Evolutionary conservation across 305 asterid species (phyloP), one percentile per base, ranked within the genome.

Genomic region (Coffea humblotiana): DNA sequence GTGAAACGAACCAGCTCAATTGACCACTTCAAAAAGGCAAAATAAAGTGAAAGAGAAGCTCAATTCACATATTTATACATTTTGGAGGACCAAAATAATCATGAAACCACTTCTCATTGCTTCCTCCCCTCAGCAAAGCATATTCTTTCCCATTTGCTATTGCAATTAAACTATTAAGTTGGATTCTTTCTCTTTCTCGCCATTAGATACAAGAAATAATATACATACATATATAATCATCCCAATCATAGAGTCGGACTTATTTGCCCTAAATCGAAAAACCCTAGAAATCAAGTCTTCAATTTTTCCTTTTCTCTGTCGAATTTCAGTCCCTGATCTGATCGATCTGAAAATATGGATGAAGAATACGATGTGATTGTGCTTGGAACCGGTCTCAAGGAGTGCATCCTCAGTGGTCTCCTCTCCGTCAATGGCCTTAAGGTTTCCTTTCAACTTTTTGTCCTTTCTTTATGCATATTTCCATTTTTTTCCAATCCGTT

Each of bases 401-500:
- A 94, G 89, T 94, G 98, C 89, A 94, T 95, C 88, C 99, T 95
- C 89, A 95, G 98, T 85, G 99, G 98, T 81, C 98, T 95, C 78
- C 97, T 95, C 75, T 95, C 99, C 63, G 99, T 95, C 77, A 97
- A 93, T 80, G 97, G 99, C 79, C 97, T 93, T 40, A 95, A 95
- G 96, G 99, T 95, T 77, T 49, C 8, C 21, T 70, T 74, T 60
- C 16, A 43, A 12, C 54, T 71, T 29, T 54, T 58, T 71, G 60
- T 80, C 27, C 15, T 25, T 32, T 16, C 52, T 64, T 48, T 74
- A 12, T 61, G 13, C 19, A 11, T 29, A 8, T 11, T 48, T 47
- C 18, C 13, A 0, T 16, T 37, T 7, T 18, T 32, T 27, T 23
- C 7, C 0, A 2, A 23, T 40, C 10, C 14, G 43, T 60, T 13